Conservation (phyloP, 2,329 filamentous ascomycete genomes). For the Delphinella strobiligena region DNA sequence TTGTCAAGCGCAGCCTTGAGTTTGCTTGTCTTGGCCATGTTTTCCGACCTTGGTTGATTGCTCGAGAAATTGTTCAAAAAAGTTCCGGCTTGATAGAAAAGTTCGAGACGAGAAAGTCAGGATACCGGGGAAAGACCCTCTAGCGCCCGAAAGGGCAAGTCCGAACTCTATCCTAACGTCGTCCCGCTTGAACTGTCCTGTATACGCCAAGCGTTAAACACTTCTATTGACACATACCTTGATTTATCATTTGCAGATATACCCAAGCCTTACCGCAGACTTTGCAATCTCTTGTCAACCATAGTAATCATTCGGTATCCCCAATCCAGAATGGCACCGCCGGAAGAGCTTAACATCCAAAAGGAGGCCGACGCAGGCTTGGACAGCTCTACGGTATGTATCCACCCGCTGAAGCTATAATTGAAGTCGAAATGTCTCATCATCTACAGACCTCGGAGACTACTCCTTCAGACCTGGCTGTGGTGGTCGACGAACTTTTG, state of each 20-base stretch:
- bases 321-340: no score
- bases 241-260: neutral
- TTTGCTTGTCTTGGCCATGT: conserved; percentile 42
- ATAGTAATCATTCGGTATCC: no score
- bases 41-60: neutral
- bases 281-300: no score
- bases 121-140: neutral
- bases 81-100: neutral
- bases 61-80: neutral
- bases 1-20: conserved; percentile 46
- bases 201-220: no score
- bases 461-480: conserved; percentile 53
- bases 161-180: no score
- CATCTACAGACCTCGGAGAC: conserved; percentile 30
- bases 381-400: neutral
- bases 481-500: conserved; percentile 75
- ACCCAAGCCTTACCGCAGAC: no score
- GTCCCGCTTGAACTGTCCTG: no score
- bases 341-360: conserved; percentile 7
- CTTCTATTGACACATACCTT: no score
- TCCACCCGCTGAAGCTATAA: neutral
- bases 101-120: neutral
- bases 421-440: neutral
- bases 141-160: neutral
- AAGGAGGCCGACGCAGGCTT: neutral